phyloP scores from a whole-genome alignment of 768 basidiomycete species.

The Tricholoma furcatifolium region DNA sequence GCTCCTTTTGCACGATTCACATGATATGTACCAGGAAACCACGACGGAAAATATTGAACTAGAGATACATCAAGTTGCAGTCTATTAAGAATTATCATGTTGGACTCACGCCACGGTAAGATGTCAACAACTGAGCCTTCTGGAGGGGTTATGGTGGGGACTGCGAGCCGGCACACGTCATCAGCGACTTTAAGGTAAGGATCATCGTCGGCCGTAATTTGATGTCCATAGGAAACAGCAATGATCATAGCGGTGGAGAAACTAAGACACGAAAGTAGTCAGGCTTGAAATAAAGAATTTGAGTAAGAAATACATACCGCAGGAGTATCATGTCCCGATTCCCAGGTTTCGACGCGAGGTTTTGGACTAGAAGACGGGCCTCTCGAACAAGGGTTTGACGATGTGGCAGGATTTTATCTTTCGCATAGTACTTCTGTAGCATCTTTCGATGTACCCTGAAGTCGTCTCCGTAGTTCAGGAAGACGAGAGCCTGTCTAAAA shows the following conservation, averaged over 20 bases:
- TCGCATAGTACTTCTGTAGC: constrained; percentile 20
- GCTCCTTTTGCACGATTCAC: constrained; percentile 11
- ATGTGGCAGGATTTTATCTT: constrained; percentile 21
- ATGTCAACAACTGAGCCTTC: constrained; percentile 20
- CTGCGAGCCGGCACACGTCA: constrained; percentile 11
- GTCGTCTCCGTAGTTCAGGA: constrained; percentile 21
- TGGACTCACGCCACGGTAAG: constrained; percentile 22
- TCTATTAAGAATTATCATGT: constrained; percentile 2
- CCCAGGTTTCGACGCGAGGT: constrained; percentile 23
- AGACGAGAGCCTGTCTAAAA: constrained; percentile 14
- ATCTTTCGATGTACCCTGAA: constrained; percentile 21
- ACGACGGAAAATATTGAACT: constrained; percentile 16
- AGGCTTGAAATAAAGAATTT: neutral
- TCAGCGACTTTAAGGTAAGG: constrained; percentile 20
- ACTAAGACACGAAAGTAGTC: constrained; percentile 13
- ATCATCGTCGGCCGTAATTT: constrained; percentile 23
- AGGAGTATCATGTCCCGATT: constrained; percentile 12
- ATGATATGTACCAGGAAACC: constrained; percentile 24
- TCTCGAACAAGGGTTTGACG: constrained; percentile 26
- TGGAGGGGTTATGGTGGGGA: constrained; percentile 14
- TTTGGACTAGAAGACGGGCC: constrained; percentile 28
- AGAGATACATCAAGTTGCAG: neutral
- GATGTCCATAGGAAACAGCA: constrained; percentile 23
- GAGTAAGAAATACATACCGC: constrained; percentile 5
- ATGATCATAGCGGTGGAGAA: constrained; percentile 24